phyloP scores from a whole-genome alignment of 352 stramenopile species.

The Phytopythium chamaehyphon region DNA sequence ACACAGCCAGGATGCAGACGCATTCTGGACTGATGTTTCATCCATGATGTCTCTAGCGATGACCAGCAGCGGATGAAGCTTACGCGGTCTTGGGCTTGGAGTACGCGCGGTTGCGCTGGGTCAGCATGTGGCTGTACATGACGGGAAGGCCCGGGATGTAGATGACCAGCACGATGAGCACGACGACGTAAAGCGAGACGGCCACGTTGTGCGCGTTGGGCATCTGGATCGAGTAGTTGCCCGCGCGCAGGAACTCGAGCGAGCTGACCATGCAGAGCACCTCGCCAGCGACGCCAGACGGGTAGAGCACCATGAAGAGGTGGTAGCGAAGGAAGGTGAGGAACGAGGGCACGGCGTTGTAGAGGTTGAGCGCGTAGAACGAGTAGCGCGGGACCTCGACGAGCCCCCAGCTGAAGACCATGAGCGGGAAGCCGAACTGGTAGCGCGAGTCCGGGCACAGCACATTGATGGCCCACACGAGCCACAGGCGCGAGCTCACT shows the following conservation, averaged over 20 bases:
- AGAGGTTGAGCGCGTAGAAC: conserved; percentile 96
- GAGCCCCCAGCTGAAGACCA: conserved; percentile 85
- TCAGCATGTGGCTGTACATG: conserved; percentile 87
- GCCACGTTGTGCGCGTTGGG: conserved; percentile 78
- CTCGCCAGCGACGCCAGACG: conserved; percentile 91
- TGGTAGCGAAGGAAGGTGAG: conserved; percentile 98
- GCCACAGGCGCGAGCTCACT: conserved; percentile 89
- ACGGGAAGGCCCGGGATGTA: conserved; percentile 76
- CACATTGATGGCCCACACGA: conserved; percentile 94
- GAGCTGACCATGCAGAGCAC: conserved; percentile 75
- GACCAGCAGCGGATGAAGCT: conserved; percentile 3
- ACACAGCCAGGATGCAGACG: too few species aligned
- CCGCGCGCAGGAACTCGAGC: conserved; percentile 46
- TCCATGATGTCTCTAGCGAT: too few species aligned
- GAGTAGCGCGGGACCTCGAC: conserved; percentile 95
- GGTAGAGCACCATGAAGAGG: conserved; percentile 98
- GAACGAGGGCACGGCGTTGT: conserved; percentile 91
- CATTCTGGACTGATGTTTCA: too few species aligned
- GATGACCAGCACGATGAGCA: conserved; percentile 61
- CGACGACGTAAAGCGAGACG: conserved; percentile 68
- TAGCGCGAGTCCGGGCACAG: conserved; percentile 69
- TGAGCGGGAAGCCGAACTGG: conserved; percentile 85
- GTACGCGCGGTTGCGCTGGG: conserved; percentile 79
- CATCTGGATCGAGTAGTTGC: conserved; percentile 65
- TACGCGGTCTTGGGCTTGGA: conserved; percentile 73